Percentiles rank a stretch among this genome's conserved stretches.
phyloP scores from a whole-genome alignment of 495 filamentous ascomycete species.

The Xylaria acuta region DNA sequence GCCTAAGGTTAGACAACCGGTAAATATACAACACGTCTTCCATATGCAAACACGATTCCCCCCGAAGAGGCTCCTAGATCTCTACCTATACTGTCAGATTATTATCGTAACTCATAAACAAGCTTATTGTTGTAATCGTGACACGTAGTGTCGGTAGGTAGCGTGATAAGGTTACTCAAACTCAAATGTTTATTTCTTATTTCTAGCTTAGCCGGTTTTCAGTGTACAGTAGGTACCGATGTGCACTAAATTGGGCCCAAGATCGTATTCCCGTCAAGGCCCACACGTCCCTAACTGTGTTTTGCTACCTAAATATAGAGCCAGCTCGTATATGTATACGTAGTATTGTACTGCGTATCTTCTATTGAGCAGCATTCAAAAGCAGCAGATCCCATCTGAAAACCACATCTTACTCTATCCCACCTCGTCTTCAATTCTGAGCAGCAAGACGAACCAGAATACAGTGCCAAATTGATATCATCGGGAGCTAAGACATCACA shows the following conservation, averaged over 20 bases:
- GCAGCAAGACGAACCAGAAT: neutral
- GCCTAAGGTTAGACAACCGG: neutral
- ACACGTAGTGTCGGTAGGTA: neutral
- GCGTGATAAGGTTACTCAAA: neutral
- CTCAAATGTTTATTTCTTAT: neutral
- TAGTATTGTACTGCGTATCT: neutral
- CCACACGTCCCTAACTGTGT: neutral
- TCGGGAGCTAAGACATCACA: neutral
- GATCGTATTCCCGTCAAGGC: conserved; percentile 18
- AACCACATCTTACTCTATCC: neutral
- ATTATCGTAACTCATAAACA: neutral
- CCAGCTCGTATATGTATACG: neutral
- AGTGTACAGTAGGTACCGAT: neutral
- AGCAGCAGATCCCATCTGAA: neutral
- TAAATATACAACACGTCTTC: too few species aligned
- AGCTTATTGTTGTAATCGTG: neutral
- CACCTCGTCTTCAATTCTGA: neutral
- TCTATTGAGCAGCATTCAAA: neutral
- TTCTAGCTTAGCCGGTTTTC: neutral
- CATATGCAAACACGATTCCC: neutral
- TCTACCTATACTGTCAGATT: neutral
- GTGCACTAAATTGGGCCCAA: neutral
- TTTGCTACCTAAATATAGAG: conserved; percentile 3
- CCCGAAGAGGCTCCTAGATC: neutral
- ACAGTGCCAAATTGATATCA: neutral